Percentiles rank a stretch among this genome's conserved stretches.
Conservation (phyloP, 345 rosid genomes). For the Clausena lansium region DNA sequence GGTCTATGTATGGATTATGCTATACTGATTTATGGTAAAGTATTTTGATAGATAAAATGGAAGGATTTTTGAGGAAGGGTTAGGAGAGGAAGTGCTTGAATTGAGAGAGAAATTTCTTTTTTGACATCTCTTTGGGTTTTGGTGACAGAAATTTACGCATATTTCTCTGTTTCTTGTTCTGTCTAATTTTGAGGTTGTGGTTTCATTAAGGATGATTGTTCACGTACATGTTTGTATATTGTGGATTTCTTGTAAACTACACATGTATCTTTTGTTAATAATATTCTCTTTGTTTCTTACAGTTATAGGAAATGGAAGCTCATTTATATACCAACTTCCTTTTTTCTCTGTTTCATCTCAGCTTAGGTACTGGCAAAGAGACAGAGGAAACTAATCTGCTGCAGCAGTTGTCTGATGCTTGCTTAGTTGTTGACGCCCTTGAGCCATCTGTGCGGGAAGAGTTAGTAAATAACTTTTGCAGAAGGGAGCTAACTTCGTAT, state of each 20-base stretch:
- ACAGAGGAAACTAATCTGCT: constrained; percentile 81
- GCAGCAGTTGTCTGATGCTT: constrained; percentile 91
- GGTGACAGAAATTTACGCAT: neutral
- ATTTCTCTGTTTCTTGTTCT: neutral
- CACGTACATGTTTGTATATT: neutral
- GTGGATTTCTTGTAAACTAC: neutral
- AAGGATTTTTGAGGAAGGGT: neutral
- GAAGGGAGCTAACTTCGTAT: constrained; percentile 94
- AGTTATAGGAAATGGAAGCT: neutral
- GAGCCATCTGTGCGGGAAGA: constrained; percentile 99
- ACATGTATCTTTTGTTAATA: neutral
- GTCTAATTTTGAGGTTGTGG: neutral
- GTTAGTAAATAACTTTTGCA: constrained; percentile 96
- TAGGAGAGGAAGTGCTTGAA: neutral
- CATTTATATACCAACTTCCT: constrained; percentile 1
- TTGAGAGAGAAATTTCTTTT: neutral
- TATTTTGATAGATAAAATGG: neutral
- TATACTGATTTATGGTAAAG: too few species aligned
- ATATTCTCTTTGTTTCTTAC: neutral
- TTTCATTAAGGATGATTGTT: neutral
- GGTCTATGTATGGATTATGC: neutral
- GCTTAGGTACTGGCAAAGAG: constrained; percentile 99
- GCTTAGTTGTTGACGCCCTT: constrained; percentile 95
- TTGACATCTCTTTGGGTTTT: neutral
- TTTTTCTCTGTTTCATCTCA: constrained; percentile 40